These are phyloP conservation scores for Didymellaceae sp. DNA, from an alignment of 2,329 filamentous ascomycete genomes.

Conservation along the genomic window DNA sequence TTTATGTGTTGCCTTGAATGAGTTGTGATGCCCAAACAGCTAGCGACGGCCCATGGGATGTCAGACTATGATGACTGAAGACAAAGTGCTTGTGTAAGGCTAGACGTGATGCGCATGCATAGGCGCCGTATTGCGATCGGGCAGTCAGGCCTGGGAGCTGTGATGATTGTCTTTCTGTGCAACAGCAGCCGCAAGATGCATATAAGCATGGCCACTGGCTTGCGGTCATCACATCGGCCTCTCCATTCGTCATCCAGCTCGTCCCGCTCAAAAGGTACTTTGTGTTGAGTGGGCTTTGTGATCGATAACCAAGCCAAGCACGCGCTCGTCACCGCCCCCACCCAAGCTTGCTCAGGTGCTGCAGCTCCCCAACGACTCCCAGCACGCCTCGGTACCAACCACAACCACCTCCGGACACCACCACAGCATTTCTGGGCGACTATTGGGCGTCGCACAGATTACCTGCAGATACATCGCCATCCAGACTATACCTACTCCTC, in stretches of 20 bases:
- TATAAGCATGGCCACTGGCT: slow-evolving; percentile 33
- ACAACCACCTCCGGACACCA: slow-evolving; percentile 41
- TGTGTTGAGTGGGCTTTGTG: neutral
- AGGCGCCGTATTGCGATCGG: slow-evolving; percentile 14
- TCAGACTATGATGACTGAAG: slow-evolving; percentile 5
- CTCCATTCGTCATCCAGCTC: neutral
- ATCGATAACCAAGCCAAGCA: neutral
- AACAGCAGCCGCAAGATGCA: slow-evolving; percentile 30
- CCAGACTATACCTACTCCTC: neutral
- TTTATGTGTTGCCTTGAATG: neutral
- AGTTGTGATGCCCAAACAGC: slow-evolving; percentile 6
- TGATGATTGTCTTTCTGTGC: slow-evolving; percentile 26
- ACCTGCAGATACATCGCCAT: neutral
- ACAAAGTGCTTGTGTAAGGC: slow-evolving; percentile 10
- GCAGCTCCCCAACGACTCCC: slow-evolving; percentile 37
- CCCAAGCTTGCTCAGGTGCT: slow-evolving; percentile 22
- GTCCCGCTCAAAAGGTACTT: neutral
- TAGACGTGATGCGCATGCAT: slow-evolving; percentile 13
- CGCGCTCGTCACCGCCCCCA: slow-evolving; percentile 24
- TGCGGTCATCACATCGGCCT: slow-evolving; percentile 1
- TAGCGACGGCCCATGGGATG: neutral
- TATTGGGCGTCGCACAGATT: slow-evolving; percentile 35
- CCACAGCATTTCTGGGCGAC: slow-evolving; percentile 30
- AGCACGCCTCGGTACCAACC: slow-evolving; percentile 41
- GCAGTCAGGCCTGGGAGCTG: slow-evolving; percentile 6